These are phyloP conservation scores for Suillus subalutaceus DNA, from an alignment of 768 basidiomycete genomes.

Conservation along the genomic window DNA sequence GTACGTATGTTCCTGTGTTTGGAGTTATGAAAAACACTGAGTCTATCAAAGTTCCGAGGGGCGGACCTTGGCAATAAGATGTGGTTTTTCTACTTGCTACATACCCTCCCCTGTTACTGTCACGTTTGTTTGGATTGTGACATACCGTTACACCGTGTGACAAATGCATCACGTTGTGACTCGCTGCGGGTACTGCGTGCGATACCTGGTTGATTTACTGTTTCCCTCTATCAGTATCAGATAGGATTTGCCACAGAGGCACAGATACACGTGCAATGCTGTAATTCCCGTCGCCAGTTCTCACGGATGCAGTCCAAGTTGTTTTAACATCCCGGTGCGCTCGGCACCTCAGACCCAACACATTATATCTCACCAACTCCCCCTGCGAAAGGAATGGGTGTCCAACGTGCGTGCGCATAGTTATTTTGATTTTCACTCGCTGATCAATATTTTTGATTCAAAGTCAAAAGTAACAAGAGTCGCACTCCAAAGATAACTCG, in stretches of 20 bases:
- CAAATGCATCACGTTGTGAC: not conserved
- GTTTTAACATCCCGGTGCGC: not conserved
- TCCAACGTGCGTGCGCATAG: not conserved
- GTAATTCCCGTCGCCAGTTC: conserved; percentile 1
- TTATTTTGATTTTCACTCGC: not conserved
- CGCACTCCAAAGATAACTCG: not conserved
- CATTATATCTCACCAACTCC: not conserved
- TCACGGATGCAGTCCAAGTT: not conserved
- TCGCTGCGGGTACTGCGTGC: not conserved
- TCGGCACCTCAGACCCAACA: not conserved
- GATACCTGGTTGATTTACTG: not conserved
- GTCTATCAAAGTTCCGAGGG: not conserved
- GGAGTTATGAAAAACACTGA: not conserved
- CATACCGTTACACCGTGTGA: not conserved
- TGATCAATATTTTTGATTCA: not conserved
- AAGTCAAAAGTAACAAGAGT: not conserved
- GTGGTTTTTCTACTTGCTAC: no score
- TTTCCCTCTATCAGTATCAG: not conserved
- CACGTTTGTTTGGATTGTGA: not conserved
- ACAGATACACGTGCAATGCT: not conserved
- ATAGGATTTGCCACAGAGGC: not conserved
- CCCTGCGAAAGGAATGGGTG: not conserved
- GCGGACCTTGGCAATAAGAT: not conserved
- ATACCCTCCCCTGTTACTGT: no score
- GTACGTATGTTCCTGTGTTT: not conserved